Base-by-base conservation (phyloP, 805 yeast genomes). In the Ogataea sp. region DNA sequence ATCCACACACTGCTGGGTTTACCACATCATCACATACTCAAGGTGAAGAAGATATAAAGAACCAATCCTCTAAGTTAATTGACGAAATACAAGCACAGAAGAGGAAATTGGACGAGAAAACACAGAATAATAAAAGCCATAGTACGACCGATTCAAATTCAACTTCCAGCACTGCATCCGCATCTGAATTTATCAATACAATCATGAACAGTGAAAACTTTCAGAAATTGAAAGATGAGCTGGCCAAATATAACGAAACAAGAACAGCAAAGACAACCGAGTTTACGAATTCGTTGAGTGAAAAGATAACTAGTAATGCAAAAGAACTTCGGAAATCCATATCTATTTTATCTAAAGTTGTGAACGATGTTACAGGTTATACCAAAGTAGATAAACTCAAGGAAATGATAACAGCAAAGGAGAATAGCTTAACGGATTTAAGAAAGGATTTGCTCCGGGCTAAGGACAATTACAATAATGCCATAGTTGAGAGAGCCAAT, bases 291-390 rank as follows among this genome's bases (percentile, higher is more conserved):
- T 66, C 68, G 30, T 52, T 65, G 4, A 52, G 68, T 32, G 67
- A 71, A 40, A 65, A 62, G 44, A 48, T 78, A 18, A 74, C 65
- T 31, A 47, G 60, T n/a, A 73, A 71, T 50, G 62, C 78, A 18
- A 75, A 70, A 42, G 74, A 80, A 2, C 52, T 79, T 32, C 81
- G 71, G 43, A 76, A 69, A 15, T 70, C 83, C 1, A 65, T 78
- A 6, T 67, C 73, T 39, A 70, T 77, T 0, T 81, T 84, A 0
- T 72, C 85, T 0, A 69, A 75, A 43, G 74, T 89, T 2, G 67
- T 90, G 26, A 93, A 93, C 52, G 96, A 88, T 49, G 80, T 88
- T 10, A 90, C 98, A 0, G 98, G 98, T 0, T 93, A 93, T 58
- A 72, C 87, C 0, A 68, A 80, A 16, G 85, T 93, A 41, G 95